Conservation (phyloP, 768 basidiomycete genomes). For the Mycena crocata region DNA sequence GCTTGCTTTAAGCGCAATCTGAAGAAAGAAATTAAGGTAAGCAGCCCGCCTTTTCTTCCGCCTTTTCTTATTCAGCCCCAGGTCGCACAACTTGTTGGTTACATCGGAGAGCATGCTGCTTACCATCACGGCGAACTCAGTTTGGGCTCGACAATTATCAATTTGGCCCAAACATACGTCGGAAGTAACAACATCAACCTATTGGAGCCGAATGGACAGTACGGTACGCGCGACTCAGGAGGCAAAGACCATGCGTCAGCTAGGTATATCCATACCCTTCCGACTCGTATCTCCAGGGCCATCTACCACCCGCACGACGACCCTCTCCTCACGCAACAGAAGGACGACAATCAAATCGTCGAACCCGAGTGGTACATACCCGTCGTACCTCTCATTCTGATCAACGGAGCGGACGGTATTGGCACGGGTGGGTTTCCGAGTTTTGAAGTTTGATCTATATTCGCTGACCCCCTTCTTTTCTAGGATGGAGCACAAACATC, state of each 20-base stretch:
- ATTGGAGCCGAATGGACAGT: conserved; percentile 91
- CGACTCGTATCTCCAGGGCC: conserved; percentile 76
- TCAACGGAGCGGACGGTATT: conserved; percentile 98
- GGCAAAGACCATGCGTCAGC: conserved; percentile 98
- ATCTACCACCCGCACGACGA: conserved; percentile 90
- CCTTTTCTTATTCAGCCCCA: conserved; percentile 37
- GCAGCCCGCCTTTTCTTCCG: neutral
- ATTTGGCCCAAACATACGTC: conserved; percentile 93
- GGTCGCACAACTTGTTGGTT: conserved; percentile 96
- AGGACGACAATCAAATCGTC: conserved; percentile 86
- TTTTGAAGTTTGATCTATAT: neutral
- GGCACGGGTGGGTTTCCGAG: conserved; percentile 79
- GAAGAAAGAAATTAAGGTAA: conserved; percentile 90
- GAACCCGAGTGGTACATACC: conserved; percentile 98
- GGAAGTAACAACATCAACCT: conserved; percentile 96
- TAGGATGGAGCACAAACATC: conserved; percentile 95
- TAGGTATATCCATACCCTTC: conserved; percentile 93
- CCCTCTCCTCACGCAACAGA: conserved; percentile 82
- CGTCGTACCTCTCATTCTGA: conserved; percentile 84
- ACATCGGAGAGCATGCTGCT: conserved; percentile 91
- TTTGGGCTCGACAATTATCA: conserved; percentile 90
- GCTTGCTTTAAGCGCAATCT: conserved; percentile 95
- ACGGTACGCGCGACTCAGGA: conserved; percentile 92
- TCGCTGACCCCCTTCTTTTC: conserved; percentile 1
- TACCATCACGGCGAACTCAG: conserved; percentile 97